phyloP scores from a whole-genome alignment of 2,329 filamentous ascomycete genomes.

The Monilinia fructigena region DNA sequence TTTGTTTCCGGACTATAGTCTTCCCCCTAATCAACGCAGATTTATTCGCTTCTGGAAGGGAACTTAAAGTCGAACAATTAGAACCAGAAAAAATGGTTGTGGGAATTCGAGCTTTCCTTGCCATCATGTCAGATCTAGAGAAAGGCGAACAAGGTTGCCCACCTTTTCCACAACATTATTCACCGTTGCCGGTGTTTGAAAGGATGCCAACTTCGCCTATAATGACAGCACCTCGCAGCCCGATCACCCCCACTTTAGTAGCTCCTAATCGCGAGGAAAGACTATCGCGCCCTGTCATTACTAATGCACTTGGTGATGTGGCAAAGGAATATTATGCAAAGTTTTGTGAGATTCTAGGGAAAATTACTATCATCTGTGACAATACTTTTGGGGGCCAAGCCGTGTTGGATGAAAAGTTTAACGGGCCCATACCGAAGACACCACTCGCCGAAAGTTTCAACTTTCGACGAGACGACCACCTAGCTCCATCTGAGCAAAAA shows the following conservation, averaged over 20 bases:
- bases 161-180: slow-evolving; percentile 75
- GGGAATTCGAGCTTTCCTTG: slow-evolving; percentile 89
- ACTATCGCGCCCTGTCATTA: slow-evolving; percentile 63
- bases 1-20: slow-evolving; percentile 90
- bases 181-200: slow-evolving; percentile 45
- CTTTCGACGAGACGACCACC: slow-evolving; percentile 79
- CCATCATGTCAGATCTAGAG: slow-evolving; percentile 90
- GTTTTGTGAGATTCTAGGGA: slow-evolving; percentile 93
- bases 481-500: slow-evolving; percentile 73
- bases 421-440: slow-evolving; percentile 82
- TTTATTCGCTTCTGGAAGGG: slow-evolving; percentile 64
- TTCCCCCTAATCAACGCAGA: slow-evolving; percentile 94
- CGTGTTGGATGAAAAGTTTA: slow-evolving; percentile 92
- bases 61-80: slow-evolving; percentile 77
- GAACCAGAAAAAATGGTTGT: slow-evolving; percentile 98
- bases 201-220: slow-evolving; percentile 52
- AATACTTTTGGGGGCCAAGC: slow-evolving; percentile 97
- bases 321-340: slow-evolving; percentile 82
- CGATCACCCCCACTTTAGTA: slow-evolving; percentile 30
- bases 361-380: slow-evolving; percentile 94
- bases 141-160: slow-evolving; percentile 74
- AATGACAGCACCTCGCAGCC: slow-evolving; percentile 42
- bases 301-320: slow-evolving; percentile 66
- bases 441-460: slow-evolving; percentile 93
- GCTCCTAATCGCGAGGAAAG: slow-evolving; percentile 55